Conservation (phyloP, 1,284 basidiomycete genomes). For the Puccinia novopanici region DNA sequence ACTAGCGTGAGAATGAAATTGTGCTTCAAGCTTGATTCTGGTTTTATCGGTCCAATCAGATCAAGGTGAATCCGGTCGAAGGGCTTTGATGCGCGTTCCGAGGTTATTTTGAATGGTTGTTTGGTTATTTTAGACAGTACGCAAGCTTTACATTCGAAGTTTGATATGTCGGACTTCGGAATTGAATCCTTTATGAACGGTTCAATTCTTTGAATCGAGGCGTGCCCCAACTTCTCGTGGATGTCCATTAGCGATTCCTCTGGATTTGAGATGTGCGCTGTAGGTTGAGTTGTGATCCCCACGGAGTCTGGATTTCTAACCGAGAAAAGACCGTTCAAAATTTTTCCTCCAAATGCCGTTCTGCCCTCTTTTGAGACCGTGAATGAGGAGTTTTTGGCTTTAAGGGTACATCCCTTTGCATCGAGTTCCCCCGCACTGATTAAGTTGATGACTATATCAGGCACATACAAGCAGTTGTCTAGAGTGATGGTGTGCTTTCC, state of each 20-base stretch:
- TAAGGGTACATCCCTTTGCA: too few relatives aligned
- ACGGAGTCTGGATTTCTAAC: too few relatives aligned
- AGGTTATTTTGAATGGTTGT: neutral
- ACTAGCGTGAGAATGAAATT: neutral
- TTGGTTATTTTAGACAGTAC: neutral
- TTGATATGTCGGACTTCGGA: neutral
- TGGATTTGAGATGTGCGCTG: neutral
- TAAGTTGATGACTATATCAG: too few relatives aligned
- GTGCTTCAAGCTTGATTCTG: neutral
- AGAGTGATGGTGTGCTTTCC: neutral
- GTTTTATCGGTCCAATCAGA: neutral
- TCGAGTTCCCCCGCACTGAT: too few relatives aligned
- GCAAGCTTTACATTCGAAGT: neutral
- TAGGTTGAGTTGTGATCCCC: too few relatives aligned
- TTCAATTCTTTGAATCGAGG: neutral
- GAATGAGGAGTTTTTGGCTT: too few relatives aligned
- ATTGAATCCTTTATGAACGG: neutral
- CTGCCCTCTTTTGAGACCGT: too few relatives aligned
- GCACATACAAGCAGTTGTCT: neutral
- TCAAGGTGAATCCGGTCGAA: neutral
- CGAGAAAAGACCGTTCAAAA: too few relatives aligned
- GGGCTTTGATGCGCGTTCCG: too few relatives aligned
- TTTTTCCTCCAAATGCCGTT: too few relatives aligned
- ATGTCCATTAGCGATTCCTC: neutral
- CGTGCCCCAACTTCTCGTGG: neutral